These are phyloP conservation scores for Aspergillus bridgeri DNA, from an alignment of 495 filamentous ascomycete genomes.

Conservation along the genomic window DNA sequence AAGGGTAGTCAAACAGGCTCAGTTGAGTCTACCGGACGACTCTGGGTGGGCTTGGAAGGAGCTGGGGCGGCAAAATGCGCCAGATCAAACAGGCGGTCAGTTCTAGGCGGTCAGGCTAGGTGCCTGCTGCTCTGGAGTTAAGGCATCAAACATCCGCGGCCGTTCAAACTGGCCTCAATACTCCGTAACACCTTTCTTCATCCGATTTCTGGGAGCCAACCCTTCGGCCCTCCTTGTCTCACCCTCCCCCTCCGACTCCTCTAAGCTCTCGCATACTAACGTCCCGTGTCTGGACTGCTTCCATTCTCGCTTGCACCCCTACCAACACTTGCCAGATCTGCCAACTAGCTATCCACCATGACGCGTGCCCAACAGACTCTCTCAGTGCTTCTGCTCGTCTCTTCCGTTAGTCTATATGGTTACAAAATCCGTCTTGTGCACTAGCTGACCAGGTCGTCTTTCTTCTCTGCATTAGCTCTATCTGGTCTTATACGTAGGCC, in stretches of 20 bases:
- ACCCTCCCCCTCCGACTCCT: not conserved
- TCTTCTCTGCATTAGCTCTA: conserved; percentile 43
- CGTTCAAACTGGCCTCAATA: not conserved
- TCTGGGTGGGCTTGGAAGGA: not conserved
- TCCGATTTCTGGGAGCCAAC: not conserved
- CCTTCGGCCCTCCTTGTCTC: not conserved
- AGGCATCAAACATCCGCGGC: not conserved
- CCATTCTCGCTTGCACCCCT: not conserved
- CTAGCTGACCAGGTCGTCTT: conserved; percentile 5
- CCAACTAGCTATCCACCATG: conserved; percentile 51
- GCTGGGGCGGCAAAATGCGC: not conserved
- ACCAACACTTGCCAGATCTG: not conserved
- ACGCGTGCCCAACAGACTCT: conserved; percentile 92
- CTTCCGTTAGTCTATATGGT: conserved; percentile 61
- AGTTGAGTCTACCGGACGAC: not conserved
- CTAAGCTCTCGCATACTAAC: not conserved
- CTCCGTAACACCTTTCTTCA: not conserved
- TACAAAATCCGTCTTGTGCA: conserved; percentile 1
- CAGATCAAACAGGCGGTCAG: not conserved
- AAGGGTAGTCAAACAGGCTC: not conserved
- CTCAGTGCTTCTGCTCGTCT: conserved; percentile 78
- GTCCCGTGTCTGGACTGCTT: not conserved
- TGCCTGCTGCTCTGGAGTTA: not conserved
- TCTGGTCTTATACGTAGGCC: conserved; percentile 76
- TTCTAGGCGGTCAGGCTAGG: not conserved